These are phyloP conservation scores for Clonostachys rosea DNA, from an alignment of 2,329 filamentous ascomycete species.

Conservation along the genomic window DNA sequence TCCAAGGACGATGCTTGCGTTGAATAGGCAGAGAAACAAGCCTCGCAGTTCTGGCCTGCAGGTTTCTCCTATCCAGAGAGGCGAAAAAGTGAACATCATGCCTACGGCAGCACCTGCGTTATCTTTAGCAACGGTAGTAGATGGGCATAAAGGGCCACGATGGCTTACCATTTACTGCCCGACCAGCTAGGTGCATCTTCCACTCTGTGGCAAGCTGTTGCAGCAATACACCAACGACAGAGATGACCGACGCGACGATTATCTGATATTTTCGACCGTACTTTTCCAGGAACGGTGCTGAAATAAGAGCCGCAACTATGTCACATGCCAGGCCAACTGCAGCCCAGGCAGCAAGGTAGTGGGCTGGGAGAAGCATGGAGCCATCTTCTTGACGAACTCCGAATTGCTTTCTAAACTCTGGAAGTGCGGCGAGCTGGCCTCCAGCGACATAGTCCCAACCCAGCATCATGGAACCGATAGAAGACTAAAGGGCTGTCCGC, in stretches of 20 bases:
- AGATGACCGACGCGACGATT: constrained; percentile 14
- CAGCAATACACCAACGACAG: constrained; percentile 17
- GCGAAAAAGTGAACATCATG: constrained; percentile 26
- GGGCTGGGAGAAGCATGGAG: constrained; percentile 18
- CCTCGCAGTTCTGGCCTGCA: constrained; percentile 26
- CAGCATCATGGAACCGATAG: constrained; percentile 20
- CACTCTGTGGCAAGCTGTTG: constrained; percentile 19
- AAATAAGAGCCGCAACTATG: constrained; percentile 15
- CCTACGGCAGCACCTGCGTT: constrained; percentile 16
- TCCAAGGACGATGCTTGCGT: constrained; percentile 27
- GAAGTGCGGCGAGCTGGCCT: constrained; percentile 19
- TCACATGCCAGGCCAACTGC: constrained; percentile 18
- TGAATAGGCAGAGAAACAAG: constrained; percentile 29
- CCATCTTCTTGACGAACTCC: constrained; percentile 14
- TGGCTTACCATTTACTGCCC: constrained; percentile 13
- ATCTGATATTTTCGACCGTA: constrained; percentile 21
- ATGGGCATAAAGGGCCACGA: no score
- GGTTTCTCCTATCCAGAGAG: constrained; percentile 29
- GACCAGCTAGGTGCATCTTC: constrained; percentile 17
- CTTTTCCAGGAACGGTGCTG: constrained; percentile 20
- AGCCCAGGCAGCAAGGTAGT: constrained; percentile 19
- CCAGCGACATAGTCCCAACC: constrained; percentile 21
- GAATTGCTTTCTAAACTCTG: constrained; percentile 17
- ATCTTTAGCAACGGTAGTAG: no score
- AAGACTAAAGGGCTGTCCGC: constrained; percentile 15